Percentiles rank a stretch among this genome's conserved stretches.
phyloP scores from a whole-genome alignment of 805 yeast genomes.

The Jamesozyma hellenica region DNA sequence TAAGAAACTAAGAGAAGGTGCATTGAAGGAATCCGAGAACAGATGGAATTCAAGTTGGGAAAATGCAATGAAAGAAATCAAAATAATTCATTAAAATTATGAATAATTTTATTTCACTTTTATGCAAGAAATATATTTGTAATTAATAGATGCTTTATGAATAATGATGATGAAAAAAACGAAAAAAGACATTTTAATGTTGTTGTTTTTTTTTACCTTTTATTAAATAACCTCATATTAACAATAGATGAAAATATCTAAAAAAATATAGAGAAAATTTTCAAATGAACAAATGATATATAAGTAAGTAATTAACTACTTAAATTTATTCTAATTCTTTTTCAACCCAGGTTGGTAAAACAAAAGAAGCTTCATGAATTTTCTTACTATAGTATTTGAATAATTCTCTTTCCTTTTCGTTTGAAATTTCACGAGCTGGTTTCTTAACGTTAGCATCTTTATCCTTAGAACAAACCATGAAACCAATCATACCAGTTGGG shows the following conservation, averaged over 20 bases:
- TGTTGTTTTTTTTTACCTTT: too few relatives aligned
- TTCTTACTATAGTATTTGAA: slow-evolving; percentile 75
- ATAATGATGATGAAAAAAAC: too few relatives aligned
- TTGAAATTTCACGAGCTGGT: slow-evolving; percentile 59
- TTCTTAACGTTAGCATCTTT: slow-evolving; percentile 47
- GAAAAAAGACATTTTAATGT: too few relatives aligned
- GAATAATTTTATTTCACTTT: background rate
- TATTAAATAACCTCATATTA: too few relatives aligned
- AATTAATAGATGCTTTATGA: too few relatives aligned
- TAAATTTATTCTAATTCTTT: slow-evolving; percentile 31
- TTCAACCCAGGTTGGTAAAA: slow-evolving; percentile 86
- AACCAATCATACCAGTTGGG: slow-evolving; percentile 96
- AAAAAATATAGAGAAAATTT: too few relatives aligned
- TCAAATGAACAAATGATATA: too few relatives aligned
- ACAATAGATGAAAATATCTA: background rate
- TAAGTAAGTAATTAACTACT: too few relatives aligned
- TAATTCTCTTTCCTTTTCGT: slow-evolving; percentile 50
- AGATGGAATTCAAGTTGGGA: slow-evolving; percentile 80
- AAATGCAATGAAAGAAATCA: slow-evolving; percentile 18
- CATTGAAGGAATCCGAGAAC: slow-evolving; percentile 51
- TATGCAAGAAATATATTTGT: too few relatives aligned
- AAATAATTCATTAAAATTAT: slow-evolving; percentile 9
- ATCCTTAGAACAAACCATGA: slow-evolving; percentile 89
- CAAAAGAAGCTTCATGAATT: slow-evolving; percentile 82
- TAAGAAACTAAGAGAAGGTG: slow-evolving; percentile 50